Conservation (phyloP, 768 basidiomycete genomes). For the Fomitopsis serialis region DNA sequence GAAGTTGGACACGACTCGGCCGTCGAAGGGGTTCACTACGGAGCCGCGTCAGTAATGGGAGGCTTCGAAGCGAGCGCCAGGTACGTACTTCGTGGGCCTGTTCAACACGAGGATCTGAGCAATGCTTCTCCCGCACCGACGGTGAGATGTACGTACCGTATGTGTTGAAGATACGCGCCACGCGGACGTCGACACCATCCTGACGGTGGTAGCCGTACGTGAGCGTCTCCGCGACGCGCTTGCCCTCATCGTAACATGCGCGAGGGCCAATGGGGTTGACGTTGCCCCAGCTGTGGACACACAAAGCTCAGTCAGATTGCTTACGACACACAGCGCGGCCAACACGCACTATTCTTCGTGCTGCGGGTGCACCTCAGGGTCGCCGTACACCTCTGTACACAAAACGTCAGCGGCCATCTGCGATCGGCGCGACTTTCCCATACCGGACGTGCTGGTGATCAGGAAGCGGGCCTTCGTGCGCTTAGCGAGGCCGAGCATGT, state of each 20-base stretch:
- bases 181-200: slow-evolving; percentile 92
- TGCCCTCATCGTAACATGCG: slow-evolving; percentile 99
- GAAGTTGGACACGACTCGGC: slow-evolving; percentile 98
- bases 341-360: slow-evolving; percentile 83
- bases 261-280: slow-evolving; percentile 98
- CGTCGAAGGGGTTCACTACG: slow-evolving; percentile 92
- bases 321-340: not conserved
- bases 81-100: slow-evolving; percentile 62
- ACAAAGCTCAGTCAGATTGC: slow-evolving; percentile 2
- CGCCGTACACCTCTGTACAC: slow-evolving; percentile 86
- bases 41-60: slow-evolving; percentile 13
- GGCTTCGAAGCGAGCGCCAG: not conserved
- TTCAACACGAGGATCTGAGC: not conserved
- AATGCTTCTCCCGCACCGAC: not conserved
- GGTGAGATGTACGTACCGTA: slow-evolving; percentile 44
- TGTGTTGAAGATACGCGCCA: slow-evolving; percentile 98
- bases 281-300: slow-evolving; percentile 77
- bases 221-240: slow-evolving; percentile 96
- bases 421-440: slow-evolving; percentile 16
- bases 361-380: slow-evolving; percentile 97
- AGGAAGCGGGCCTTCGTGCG: slow-evolving; percentile 96
- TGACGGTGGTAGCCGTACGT: slow-evolving; percentile 96
- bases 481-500: slow-evolving; percentile 98
- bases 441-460: slow-evolving; percentile 91
- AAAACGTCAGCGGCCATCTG: not conserved